Percentiles rank a stretch among this genome's conserved stretches.
phyloP scores from a whole-genome alignment of 1,284 basidiomycete species.

The Apiotrichum montevideense region DNA sequence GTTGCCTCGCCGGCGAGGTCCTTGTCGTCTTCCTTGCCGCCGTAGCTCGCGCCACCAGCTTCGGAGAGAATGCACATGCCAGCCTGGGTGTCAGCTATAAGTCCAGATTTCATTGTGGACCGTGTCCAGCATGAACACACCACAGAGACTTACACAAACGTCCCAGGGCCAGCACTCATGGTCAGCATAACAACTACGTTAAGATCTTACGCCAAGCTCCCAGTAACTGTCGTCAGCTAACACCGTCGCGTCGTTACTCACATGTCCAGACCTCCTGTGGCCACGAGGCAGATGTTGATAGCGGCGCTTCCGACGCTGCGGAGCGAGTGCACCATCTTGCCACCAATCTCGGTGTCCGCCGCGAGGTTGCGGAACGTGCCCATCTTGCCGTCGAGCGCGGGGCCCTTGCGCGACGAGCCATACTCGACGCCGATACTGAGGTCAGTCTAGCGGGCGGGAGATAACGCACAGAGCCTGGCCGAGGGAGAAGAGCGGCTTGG shows the following conservation, averaged over 20 bases:
- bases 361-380: slow-evolving; percentile 68
- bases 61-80: slow-evolving; percentile 90
- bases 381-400: slow-evolving; percentile 66
- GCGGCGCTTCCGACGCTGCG: slow-evolving; percentile 80
- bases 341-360: slow-evolving; percentile 63
- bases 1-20: slow-evolving; percentile 37
- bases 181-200: background rate
- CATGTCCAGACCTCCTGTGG: slow-evolving; percentile 77
- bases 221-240: slow-evolving; percentile 49
- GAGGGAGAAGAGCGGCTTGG: slow-evolving; percentile 66
- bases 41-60: slow-evolving; percentile 72
- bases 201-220: slow-evolving; percentile 65
- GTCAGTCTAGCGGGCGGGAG: background rate
- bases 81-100: slow-evolving; percentile 47
- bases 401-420: slow-evolving; percentile 66
- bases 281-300: slow-evolving; percentile 73
- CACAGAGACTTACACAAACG: slow-evolving; percentile 58
- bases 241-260: too few species aligned
- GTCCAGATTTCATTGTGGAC: background rate
- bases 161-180: slow-evolving; percentile 69
- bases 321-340: slow-evolving; percentile 81
- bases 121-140: too few species aligned
- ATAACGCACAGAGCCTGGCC: slow-evolving; percentile 61
- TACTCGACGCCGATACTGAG: slow-evolving; percentile 72
- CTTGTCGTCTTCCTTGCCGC: slow-evolving; percentile 51